Percentiles rank a stretch among this genome's conserved stretches.
Conservation (phyloP, 2,329 filamentous ascomycete species). For the Pseudopyrenochaeta lycopersici region DNA sequence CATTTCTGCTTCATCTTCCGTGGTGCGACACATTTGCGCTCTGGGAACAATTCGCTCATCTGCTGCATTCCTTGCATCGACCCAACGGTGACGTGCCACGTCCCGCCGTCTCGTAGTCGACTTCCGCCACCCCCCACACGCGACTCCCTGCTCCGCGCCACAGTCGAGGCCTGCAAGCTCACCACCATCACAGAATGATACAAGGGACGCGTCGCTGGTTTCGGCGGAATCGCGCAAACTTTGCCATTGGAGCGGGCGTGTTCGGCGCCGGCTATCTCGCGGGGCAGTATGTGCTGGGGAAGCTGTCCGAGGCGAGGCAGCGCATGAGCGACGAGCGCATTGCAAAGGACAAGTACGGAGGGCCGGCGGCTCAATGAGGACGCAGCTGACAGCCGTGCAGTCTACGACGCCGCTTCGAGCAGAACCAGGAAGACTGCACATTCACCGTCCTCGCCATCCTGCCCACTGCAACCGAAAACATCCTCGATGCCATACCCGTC, state of each 20-base stretch:
- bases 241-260: conserved; percentile 87
- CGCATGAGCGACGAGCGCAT: conserved; percentile 97
- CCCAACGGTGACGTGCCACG: conserved; percentile 14
- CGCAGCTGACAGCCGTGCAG: conserved; percentile 57
- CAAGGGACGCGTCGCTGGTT: conserved; percentile 87
- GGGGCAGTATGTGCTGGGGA: conserved; percentile 89
- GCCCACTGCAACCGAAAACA: conserved; percentile 88
- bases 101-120: conserved; percentile 2
- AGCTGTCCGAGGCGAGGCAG: conserved; percentile 92
- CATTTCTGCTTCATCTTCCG: neutral
- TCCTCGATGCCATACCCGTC: conserved; percentile 86
- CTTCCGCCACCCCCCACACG: conserved; percentile 17
- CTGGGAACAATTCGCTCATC: neutral
- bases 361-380: too few relatives aligned
- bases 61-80: neutral
- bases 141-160: conserved; percentile 18
- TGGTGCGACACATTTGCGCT: neutral
- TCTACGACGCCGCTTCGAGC: conserved; percentile 93
- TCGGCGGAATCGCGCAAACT: conserved; percentile 86
- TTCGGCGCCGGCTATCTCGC: conserved; percentile 90
- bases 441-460: conserved; percentile 96
- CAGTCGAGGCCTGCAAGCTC: conserved; percentile 5
- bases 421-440: conserved; percentile 98
- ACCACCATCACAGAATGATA: conserved; percentile 60
- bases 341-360: conserved; percentile 88